phyloP scores from a whole-genome alignment of 2,329 filamentous ascomycete species.

The Drechmeria coniospora region DNA sequence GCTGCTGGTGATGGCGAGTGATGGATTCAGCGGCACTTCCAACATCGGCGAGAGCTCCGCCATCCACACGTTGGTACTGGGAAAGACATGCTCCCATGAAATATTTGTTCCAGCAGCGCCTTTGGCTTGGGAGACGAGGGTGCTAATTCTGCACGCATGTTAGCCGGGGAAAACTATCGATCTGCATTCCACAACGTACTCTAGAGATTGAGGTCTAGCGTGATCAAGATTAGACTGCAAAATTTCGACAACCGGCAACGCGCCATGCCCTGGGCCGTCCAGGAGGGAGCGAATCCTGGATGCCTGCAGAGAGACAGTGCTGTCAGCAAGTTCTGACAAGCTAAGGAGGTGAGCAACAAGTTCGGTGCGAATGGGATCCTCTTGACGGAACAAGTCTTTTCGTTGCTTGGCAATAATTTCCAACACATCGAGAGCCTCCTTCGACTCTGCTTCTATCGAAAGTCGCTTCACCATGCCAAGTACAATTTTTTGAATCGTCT shows the following conservation, averaged over 20 bases:
- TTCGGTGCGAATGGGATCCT: constrained; percentile 29
- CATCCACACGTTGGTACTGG: constrained; percentile 50
- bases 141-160: constrained; percentile 28
- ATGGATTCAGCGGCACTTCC: constrained; percentile 35
- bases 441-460: constrained; percentile 12
- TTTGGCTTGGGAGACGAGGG: constrained; percentile 31
- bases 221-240: constrained; percentile 39
- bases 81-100: constrained; percentile 38
- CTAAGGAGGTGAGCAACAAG: constrained; percentile 38
- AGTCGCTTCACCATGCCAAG: constrained; percentile 20
- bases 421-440: constrained; percentile 25
- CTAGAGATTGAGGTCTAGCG: constrained; percentile 31
- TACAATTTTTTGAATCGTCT: constrained; percentile 17
- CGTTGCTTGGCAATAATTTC: constrained; percentile 30
- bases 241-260: constrained; percentile 31
- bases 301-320: constrained; percentile 23
- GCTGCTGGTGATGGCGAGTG: constrained; percentile 58
- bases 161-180: background rate
- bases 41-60: constrained; percentile 42
- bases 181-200: constrained; percentile 19
- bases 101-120: constrained; percentile 14
- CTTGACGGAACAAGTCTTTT: constrained; percentile 27
- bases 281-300: constrained; percentile 27
- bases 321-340: constrained; percentile 33
- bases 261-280: constrained; percentile 25